Conservation (phyloP, 2,329 filamentous ascomycete species). For the Cytospora piceicola region DNA sequence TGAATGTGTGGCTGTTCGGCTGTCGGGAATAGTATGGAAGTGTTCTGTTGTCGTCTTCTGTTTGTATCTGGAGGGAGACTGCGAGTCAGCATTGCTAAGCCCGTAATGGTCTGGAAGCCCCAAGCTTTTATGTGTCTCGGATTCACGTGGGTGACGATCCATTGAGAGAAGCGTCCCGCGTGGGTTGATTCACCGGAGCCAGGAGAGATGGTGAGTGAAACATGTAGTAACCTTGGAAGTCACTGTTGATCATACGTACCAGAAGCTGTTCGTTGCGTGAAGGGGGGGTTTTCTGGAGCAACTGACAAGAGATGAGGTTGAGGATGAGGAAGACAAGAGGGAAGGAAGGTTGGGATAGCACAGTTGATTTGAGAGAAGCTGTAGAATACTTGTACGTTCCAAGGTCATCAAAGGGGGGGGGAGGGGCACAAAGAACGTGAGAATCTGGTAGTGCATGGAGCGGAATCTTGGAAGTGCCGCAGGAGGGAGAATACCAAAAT, state of each 20-base stretch:
- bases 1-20: constrained; percentile 37
- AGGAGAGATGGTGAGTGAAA: neutral
- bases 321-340: constrained; percentile 5
- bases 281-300: neutral
- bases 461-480: neutral
- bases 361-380: neutral
- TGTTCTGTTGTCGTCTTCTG: neutral
- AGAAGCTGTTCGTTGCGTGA: neutral
- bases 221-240: too few relatives aligned
- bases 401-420: neutral
- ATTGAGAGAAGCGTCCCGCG: neutral
- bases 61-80: neutral
- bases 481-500: neutral
- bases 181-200: neutral
- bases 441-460: neutral
- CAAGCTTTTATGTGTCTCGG: neutral
- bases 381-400: neutral
- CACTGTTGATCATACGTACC: neutral
- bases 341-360: neutral
- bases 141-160: neutral
- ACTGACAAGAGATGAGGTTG: constrained; percentile 3
- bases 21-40: neutral
- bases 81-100: neutral
- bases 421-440: neutral
- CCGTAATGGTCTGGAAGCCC: neutral